Evolutionary conservation across 345 rosid species (phyloP), one percentile per base, ranked within the genome.

Genomic region (Microcos paniculata): DNA sequence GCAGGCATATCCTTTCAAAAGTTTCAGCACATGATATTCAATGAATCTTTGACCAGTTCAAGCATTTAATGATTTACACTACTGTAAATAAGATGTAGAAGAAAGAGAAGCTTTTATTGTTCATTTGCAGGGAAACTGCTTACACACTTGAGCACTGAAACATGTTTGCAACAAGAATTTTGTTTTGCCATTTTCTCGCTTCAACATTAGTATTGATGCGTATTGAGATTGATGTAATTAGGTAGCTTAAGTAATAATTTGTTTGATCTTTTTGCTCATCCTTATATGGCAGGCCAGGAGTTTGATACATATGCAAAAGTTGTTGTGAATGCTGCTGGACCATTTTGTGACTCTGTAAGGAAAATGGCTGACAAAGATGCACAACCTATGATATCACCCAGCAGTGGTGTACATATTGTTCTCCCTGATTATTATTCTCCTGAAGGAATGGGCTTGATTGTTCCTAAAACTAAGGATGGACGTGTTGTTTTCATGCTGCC

Each of bases 351-450:
- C 76, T 82, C 96, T 65, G 78, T 96, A 63, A 86, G 99, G 88
- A 89, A 90, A 84, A 83, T 96, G 93, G 97, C 86, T 53, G 83
- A 90, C 74, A 80, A 83, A 83, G 90, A 87, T 75, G 89, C 81
- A 58, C 87, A 80, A 66, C 79, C 89, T 23, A 96, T 96, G 87
- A 96, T 96, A 80, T 90, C 90, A 78, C 98, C 99, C 30, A 96
- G 98, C 86, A 96, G 99, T 70, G 99, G 98, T 69, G 98, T 96
- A 12, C 99, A 93, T 83, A 71, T 96, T 43, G 87, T 96, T 73
- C 93, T 96, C 40, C 99, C 99, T 70, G 99, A 96, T 81, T 96
- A 93, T 82, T 96, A 96, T 84, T 96, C 99, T 72, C 99, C 99
- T 1, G 96, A 96, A 79, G 99, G 99, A 75, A 93, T 96, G 99